Evolutionary conservation across 345 rosid species (phyloP).

Genomic region (Populus euphratica): DNA sequence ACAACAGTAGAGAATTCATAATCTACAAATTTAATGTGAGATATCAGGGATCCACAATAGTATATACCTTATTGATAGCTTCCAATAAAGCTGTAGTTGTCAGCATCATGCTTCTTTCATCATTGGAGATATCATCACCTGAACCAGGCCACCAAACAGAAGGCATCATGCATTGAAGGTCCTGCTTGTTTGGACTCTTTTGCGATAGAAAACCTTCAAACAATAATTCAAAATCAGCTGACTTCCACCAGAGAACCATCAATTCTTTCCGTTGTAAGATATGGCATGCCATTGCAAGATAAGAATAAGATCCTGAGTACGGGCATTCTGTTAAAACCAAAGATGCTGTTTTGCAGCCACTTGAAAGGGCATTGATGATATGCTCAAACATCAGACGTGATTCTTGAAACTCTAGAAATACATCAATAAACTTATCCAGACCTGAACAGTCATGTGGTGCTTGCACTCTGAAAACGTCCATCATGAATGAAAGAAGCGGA

Average conservation of each 20-base stretch:
- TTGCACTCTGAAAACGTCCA: slow-evolving; percentile 64
- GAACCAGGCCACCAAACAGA: slow-evolving; percentile 99
- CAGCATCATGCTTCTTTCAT: slow-evolving; percentile 68
- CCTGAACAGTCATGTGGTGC: slow-evolving; percentile 70
- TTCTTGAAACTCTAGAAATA: slow-evolving; percentile 57
- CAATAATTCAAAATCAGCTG: slow-evolving; percentile 61
- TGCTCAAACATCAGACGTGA: slow-evolving; percentile 58
- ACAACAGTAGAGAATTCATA: background rate
- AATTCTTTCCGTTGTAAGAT: slow-evolving; percentile 65
- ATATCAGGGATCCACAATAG: background rate
- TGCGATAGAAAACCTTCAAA: slow-evolving; percentile 84
- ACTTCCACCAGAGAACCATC: slow-evolving; percentile 86
- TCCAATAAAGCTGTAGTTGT: slow-evolving; percentile 73
- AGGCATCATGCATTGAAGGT: slow-evolving; percentile 79
- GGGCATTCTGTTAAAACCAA: slow-evolving; percentile 78
- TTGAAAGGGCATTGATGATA: slow-evolving; percentile 65
- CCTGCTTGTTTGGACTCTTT: slow-evolving; percentile 73
- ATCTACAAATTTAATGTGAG: background rate
- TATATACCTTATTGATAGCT: slow-evolving; percentile 67
- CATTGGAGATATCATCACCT: slow-evolving; percentile 67
- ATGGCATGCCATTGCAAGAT: slow-evolving; percentile 84
- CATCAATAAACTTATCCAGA: slow-evolving; percentile 66
- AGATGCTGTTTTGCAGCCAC: slow-evolving; percentile 69
- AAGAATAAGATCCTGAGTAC: slow-evolving; percentile 82
- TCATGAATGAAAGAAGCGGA: slow-evolving; percentile 67